Base-by-base conservation (phyloP, 495 filamentous ascomycete species). In the Sordaria brevicollis region DNA sequence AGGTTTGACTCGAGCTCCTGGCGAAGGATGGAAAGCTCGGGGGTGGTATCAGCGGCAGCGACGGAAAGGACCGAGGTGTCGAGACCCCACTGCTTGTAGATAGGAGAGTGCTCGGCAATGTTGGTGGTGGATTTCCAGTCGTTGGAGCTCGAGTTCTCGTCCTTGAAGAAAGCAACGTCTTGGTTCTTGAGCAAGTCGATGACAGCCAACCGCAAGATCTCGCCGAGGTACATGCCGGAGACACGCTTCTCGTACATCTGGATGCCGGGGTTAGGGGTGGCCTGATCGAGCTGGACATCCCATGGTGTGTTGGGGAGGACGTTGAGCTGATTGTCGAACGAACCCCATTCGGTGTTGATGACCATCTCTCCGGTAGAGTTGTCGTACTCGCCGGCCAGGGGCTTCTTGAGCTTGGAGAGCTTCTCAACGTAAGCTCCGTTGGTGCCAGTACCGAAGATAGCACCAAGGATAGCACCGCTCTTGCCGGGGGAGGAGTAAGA, bases 221-320 rank as follows among this genome's bases (percentile, higher is more conserved):
- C 95, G 68, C 95, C 95, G 25, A 99, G 79, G 85, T 98, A 99
- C 95, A 99, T 99, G 80, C 95, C 95, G 0, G 92, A 95, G 39
- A 99, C 90, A 65, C 95, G 91, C 85, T 99, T 99, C 83, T 99
- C 95, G 81, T 97, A 99, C 91, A 97, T 97, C 79, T 99, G 95
- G 69, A 97, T 88, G 39, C 96, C 95, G 1, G 95, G 95, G 83
- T 99, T 99, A 72, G 92, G 88, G 75, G 88, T 93, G 29, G 89
- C 88, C 68, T 83, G 82, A 81, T 99, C 93, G 39, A 99, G 84
- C 65, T 86, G 85, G 13, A 82, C 80, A 79, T 99, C 95, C 80
- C 94, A 98, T 0, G 86, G 79, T 0, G 95, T 98, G 76, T 88
- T 90, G 19, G 96, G 95, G 57, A 98, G 84, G 65, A 95, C 90